phyloP scores from a whole-genome alignment of 2,329 filamentous ascomycete genomes.

The Intubia oerlemansii region DNA sequence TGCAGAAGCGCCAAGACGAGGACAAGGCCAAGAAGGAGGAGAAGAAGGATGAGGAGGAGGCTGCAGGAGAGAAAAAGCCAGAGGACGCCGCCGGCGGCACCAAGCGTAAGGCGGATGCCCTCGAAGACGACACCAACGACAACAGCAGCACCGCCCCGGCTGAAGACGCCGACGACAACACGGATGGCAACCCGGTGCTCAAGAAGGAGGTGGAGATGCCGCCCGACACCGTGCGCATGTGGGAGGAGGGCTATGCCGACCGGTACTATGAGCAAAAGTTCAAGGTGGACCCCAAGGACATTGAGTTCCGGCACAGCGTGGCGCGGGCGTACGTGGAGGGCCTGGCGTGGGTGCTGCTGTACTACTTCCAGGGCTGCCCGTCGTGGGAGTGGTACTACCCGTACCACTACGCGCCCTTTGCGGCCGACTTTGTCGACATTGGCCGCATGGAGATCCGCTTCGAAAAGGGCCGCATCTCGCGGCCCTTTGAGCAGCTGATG shows the following conservation, averaged over 20 bases:
- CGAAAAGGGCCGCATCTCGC: conserved; percentile 65
- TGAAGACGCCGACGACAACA: not conserved
- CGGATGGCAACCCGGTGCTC: no score
- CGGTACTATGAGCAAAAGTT: conserved; percentile 98
- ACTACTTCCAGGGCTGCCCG: conserved; percentile 95
- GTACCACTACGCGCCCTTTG: conserved; percentile 95
- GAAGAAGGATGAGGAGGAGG: no score
- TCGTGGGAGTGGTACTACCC: conserved; percentile 99
- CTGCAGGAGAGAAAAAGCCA: not conserved
- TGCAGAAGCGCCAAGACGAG: conserved; percentile 40
- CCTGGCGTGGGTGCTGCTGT: conserved; percentile 81
- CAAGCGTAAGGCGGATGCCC: not conserved
- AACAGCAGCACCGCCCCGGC: not conserved
- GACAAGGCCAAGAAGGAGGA: conserved; percentile 24
- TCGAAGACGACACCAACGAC: not conserved
- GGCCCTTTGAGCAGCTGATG: conserved; percentile 94
- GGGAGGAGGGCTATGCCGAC: conserved; percentile 90
- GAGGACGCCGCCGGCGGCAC: not conserved
- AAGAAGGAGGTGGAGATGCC: conserved; percentile 27
- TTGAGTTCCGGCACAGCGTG: conserved; percentile 74
- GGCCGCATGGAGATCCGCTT: conserved; percentile 62
- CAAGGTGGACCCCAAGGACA: conserved; percentile 56
- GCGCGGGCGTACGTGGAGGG: conserved; percentile 86
- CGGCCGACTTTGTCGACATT: conserved; percentile 77
- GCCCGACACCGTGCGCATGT: conserved; percentile 67